Conservation (phyloP, 1,284 basidiomycete genomes). For the Amylostereum chailletii region DNA sequence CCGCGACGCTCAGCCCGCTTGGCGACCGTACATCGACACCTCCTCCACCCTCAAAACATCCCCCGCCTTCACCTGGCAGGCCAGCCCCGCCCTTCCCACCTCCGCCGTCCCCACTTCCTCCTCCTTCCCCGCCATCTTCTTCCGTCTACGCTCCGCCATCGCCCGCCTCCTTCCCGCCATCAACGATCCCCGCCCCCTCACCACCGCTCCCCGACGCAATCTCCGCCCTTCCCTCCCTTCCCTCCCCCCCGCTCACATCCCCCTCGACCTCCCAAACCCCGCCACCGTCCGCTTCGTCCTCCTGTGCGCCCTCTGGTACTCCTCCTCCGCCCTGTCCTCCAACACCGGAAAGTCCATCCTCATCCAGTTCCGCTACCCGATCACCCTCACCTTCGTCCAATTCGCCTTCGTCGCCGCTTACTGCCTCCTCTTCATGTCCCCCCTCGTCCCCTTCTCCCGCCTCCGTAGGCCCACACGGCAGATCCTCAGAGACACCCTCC, state of each 20-base stretch:
- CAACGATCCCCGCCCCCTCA: neutral
- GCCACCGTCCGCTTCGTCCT: conserved; percentile 43
- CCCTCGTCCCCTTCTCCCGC: conserved; percentile 55
- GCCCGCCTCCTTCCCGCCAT: neutral
- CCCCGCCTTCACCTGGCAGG: too few species aligned
- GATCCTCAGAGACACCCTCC: conserved; percentile 75
- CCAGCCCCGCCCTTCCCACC: too few species aligned
- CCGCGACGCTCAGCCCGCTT: too few species aligned
- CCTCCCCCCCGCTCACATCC: conserved; percentile 1
- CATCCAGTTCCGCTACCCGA: conserved; percentile 77
- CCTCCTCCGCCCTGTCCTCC: conserved; percentile 78
- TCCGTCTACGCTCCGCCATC: too few species aligned
- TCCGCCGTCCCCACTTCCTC: too few species aligned
- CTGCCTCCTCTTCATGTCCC: conserved; percentile 76
- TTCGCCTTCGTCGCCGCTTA: conserved; percentile 90
- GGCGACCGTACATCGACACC: too few species aligned
- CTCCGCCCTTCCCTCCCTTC: neutral
- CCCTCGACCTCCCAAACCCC: conserved; percentile 16
- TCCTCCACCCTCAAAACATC: too few species aligned
- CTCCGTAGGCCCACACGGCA: conserved; percentile 62
- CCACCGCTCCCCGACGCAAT: neutral
- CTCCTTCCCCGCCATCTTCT: too few species aligned
- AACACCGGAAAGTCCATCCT: conserved; percentile 89
- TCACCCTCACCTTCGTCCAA: conserved; percentile 95
- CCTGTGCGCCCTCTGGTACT: conserved; percentile 76